Evolutionary conservation across 192 early-diverging fungal genomes (phyloP).

Genomic region (Dissophora globulifera): DNA sequence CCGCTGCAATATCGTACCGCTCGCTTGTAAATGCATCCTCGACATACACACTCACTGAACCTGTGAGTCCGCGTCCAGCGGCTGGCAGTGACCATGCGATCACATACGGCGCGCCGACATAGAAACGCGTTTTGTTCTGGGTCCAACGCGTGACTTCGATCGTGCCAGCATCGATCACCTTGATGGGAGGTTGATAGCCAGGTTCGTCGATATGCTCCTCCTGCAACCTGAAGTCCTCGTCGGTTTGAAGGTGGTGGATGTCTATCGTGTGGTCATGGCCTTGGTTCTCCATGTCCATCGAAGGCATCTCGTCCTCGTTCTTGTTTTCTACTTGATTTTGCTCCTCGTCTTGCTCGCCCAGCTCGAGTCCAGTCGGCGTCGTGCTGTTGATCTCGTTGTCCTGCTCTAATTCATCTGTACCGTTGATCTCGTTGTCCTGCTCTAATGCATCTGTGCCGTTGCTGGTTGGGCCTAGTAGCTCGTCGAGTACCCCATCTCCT

Average conservation of each 20-base stretch:
- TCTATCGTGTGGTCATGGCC: conserved; percentile 21
- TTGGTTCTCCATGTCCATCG: conserved; percentile 9
- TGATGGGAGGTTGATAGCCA: conserved; percentile 36
- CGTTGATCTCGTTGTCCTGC: too few species aligned
- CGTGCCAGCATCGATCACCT: conserved; percentile 19
- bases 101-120: conserved; percentile 47
- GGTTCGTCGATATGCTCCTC: conserved; percentile 27
- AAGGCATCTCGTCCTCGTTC: background rate
- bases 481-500: too few species aligned
- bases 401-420: too few species aligned
- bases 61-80: conserved; percentile 9
- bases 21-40: conserved; percentile 35
- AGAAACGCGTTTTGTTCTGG: conserved; percentile 33
- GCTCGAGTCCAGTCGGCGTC: too few species aligned
- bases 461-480: too few species aligned
- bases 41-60: conserved; percentile 26
- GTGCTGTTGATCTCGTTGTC: too few species aligned
- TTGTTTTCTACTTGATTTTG: background rate
- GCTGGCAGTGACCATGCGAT: conserved; percentile 32
- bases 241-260: conserved; percentile 37
- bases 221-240: conserved; percentile 28
- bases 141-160: conserved; percentile 33
- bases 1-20: conserved; percentile 38
- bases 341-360: background rate
- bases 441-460: too few species aligned